These are phyloP conservation scores for Galerina marginata DNA, from an alignment of 768 basidiomycete species.

Conservation along the genomic window DNA sequence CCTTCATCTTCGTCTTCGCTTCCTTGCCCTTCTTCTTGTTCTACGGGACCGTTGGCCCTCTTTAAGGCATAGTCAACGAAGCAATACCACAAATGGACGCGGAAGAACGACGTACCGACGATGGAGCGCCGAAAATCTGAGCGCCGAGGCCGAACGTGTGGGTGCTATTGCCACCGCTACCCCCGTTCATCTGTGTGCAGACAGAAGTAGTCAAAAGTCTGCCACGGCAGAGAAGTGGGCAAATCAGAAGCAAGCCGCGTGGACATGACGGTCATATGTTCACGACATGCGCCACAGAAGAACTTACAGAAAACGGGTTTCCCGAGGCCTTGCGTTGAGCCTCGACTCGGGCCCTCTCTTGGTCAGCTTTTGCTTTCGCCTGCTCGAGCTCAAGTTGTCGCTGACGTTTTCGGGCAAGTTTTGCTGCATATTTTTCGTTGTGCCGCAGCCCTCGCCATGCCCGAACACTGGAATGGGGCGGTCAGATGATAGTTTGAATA, in stretches of 20 bases:
- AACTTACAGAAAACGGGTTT: slow-evolving; percentile 32
- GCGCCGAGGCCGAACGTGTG: slow-evolving; percentile 60
- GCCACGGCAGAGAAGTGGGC: background rate
- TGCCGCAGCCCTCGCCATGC: slow-evolving; percentile 80
- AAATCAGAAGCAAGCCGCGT: background rate
- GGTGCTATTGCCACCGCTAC: slow-evolving; percentile 13
- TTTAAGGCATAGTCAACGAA: background rate
- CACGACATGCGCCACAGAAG: background rate
- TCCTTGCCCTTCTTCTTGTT: slow-evolving; percentile 3
- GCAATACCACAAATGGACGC: slow-evolving; percentile 5
- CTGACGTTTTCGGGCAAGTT: slow-evolving; percentile 63
- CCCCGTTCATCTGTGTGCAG: slow-evolving; percentile 17
- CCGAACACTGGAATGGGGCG: slow-evolving; percentile 57
- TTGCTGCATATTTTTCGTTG: slow-evolving; percentile 77
- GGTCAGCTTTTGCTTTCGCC: slow-evolving; percentile 40
- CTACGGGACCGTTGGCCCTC: background rate
- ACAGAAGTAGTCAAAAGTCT: background rate
- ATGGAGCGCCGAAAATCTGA: slow-evolving; percentile 62
- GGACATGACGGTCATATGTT: slow-evolving; percentile 1
- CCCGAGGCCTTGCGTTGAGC: slow-evolving; percentile 19
- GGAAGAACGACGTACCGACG: slow-evolving; percentile 19
- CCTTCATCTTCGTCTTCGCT: slow-evolving; percentile 6
- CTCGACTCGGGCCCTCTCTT: slow-evolving; percentile 26
- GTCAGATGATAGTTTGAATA: slow-evolving; percentile 3
- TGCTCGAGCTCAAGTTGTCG: slow-evolving; percentile 44